phyloP scores from a whole-genome alignment of 2,329 filamentous ascomycete genomes.

The Waltergamsia citrina region DNA sequence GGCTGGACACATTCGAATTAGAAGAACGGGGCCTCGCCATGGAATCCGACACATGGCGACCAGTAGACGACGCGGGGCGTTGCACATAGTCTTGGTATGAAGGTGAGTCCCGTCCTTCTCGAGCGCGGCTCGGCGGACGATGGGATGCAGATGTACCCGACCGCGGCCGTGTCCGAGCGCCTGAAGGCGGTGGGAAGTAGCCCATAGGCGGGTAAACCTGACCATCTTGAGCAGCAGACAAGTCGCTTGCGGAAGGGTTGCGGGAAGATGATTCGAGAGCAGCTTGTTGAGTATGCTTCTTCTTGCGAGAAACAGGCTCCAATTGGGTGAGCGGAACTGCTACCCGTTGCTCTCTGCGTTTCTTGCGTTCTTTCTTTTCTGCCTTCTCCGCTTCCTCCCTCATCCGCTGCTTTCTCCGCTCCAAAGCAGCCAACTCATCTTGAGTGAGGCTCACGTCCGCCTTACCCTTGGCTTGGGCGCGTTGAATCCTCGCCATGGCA shows the following conservation, averaged over 20 bases:
- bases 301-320: slow-evolving; percentile 29
- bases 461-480: slow-evolving; percentile 67
- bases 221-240: slow-evolving; percentile 23
- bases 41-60: slow-evolving; percentile 36
- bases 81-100: slow-evolving; percentile 36
- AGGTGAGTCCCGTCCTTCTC: slow-evolving; percentile 25
- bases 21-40: slow-evolving; percentile 19
- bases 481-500: slow-evolving; percentile 70
- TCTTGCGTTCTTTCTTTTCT: slow-evolving; percentile 19
- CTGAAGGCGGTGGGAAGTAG: slow-evolving; percentile 37
- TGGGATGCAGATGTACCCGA: slow-evolving; percentile 31
- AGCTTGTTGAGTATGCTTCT: slow-evolving; percentile 13
- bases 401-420: slow-evolving; percentile 54
- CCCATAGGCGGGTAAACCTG: slow-evolving; percentile 36
- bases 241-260: slow-evolving; percentile 22
- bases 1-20: no score
- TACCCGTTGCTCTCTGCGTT: slow-evolving; percentile 35
- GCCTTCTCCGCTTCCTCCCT: slow-evolving; percentile 29
- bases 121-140: slow-evolving; percentile 19
- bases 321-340: slow-evolving; percentile 45
- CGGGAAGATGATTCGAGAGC: slow-evolving; percentile 19
- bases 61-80: slow-evolving; percentile 15
- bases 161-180: slow-evolving; percentile 28
- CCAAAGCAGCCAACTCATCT: slow-evolving; percentile 72
- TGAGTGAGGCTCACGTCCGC: slow-evolving; percentile 71